Conservation (phyloP, 371 early-diverging fungal genomes). For the Apophysomyces ossiformis region DNA sequence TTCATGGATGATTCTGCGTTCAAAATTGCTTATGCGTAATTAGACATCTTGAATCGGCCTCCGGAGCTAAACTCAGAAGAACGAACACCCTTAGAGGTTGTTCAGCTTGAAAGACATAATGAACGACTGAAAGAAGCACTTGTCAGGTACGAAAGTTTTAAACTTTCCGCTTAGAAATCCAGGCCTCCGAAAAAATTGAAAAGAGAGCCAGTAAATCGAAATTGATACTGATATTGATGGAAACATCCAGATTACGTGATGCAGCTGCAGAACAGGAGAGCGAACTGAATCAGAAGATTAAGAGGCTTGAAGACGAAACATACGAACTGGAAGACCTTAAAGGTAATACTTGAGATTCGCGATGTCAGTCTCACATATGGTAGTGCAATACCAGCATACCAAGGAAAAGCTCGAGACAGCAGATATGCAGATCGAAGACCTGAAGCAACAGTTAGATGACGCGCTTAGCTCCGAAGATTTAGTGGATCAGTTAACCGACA, state of each 20-base stretch:
- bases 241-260: slow-evolving; percentile 71
- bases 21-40: not conserved
- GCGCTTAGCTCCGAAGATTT: slow-evolving; percentile 81
- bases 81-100: slow-evolving; percentile 60
- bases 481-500: slow-evolving; percentile 78
- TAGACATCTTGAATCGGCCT: slow-evolving; percentile 46
- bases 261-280: slow-evolving; percentile 74
- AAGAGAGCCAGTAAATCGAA: too few species aligned
- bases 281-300: slow-evolving; percentile 64
- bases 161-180: too few species aligned
- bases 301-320: slow-evolving; percentile 73
- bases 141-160: slow-evolving; percentile 46
- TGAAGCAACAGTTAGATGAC: slow-evolving; percentile 85
- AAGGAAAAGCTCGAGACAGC: slow-evolving; percentile 65
- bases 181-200: not conserved
- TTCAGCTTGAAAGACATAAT: slow-evolving; percentile 81
- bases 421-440: slow-evolving; percentile 79
- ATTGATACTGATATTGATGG: too few species aligned
- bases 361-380: slow-evolving; percentile 5
- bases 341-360: slow-evolving; percentile 5
- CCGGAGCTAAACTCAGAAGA: slow-evolving; percentile 39
- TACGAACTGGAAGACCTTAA: slow-evolving; percentile 58
- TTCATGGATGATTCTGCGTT: not conserved
- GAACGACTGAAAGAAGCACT: slow-evolving; percentile 90
- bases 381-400: slow-evolving; percentile 59